These are phyloP conservation scores for Staphylotrichum tortipilum DNA, from an alignment of 495 filamentous ascomycete species.

Conservation along the genomic window DNA sequence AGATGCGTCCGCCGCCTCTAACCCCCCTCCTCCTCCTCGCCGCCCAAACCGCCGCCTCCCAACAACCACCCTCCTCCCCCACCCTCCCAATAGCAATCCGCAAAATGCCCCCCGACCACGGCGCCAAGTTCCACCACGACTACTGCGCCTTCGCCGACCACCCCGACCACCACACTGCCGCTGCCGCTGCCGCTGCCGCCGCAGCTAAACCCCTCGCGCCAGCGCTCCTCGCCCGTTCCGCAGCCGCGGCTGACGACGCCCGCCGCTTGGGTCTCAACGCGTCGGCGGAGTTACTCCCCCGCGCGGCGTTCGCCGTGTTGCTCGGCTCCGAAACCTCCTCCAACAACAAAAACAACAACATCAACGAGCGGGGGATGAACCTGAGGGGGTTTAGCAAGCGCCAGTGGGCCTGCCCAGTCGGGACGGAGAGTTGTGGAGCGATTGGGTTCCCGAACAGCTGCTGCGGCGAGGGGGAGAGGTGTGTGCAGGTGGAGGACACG, in stretches of 20 bases:
- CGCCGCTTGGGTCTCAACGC: slow-evolving; percentile 19
- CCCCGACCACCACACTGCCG: neutral
- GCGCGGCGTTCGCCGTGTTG: slow-evolving; percentile 34
- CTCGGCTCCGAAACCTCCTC: too few relatives aligned
- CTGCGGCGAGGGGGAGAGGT: slow-evolving; percentile 59
- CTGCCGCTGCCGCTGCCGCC: too few relatives aligned
- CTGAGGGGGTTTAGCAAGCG: too few relatives aligned
- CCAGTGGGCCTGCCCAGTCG: slow-evolving; percentile 66
- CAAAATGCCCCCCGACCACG: slow-evolving; percentile 76
- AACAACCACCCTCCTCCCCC: too few relatives aligned
- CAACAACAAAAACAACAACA: slow-evolving; percentile 1
- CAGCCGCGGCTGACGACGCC: slow-evolving; percentile 14
- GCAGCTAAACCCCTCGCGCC: too few relatives aligned
- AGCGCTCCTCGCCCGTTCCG: slow-evolving; percentile 11
- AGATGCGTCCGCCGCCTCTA: slow-evolving; percentile 44
- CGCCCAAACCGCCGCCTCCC: slow-evolving; percentile 24
- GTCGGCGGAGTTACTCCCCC: slow-evolving; percentile 23
- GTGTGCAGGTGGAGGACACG: slow-evolving; percentile 62
- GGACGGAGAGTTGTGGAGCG: slow-evolving; percentile 54
- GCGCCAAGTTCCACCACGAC: slow-evolving; percentile 73
- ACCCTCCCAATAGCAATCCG: slow-evolving; percentile 40
- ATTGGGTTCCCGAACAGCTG: slow-evolving; percentile 71
- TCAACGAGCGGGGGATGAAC: too few relatives aligned
- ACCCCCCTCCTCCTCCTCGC: slow-evolving; percentile 42
- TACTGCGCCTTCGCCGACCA: slow-evolving; percentile 43